Base-by-base conservation (phyloP, 768 basidiomycete species). In the Lentinula aciculospora region DNA sequence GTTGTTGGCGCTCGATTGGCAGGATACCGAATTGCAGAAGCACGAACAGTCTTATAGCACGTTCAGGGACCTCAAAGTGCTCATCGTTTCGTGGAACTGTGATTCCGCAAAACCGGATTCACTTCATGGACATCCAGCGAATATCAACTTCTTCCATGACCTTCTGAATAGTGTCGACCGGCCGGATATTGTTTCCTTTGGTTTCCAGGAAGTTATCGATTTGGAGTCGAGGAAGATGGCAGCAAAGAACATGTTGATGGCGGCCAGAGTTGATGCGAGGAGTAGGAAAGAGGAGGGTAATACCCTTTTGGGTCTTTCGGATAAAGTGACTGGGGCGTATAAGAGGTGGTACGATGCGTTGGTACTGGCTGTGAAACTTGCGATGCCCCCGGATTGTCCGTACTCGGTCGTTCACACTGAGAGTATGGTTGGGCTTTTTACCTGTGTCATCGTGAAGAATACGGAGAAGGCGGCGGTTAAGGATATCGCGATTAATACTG, bases 141-240 rank as follows among this genome's bases (percentile, higher is more conserved):
- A 94, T 68, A 71, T 81, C 58, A 81, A 76, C 57, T 94, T 98
- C 75, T 73, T 99, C n/a, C 75, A 81, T n/a, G 81, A 92, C 21
- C 84, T 82, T 2, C 75, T 98, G 10, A 76, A 70, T 3, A 89
- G 86, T 64, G 84, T 88, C 36, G 84, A 90, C 12, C 66, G 72
- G 32, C 91, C 96, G 2, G 95, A 98, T 61, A 86, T 98, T 63
- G 88, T 99, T 61, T 82, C 85, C 3, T 96, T 99, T 64, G 94
- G 94, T 1, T 89, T 98, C 70, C 96, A 99, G 70, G 96, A 98
- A 72, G 81, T 98, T 37, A 92, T 99, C 60, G 94, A 97, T 67
- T 81, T 99, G n/a, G 94, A 97, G 63, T 86, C 84, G 62, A 85
- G 92, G 60, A 93, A 86, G 72, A 86, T 98, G 77, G 86, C 89